Base-by-base conservation (phyloP, 495 filamentous ascomycete species). In the Penicillium crystallinum region DNA sequence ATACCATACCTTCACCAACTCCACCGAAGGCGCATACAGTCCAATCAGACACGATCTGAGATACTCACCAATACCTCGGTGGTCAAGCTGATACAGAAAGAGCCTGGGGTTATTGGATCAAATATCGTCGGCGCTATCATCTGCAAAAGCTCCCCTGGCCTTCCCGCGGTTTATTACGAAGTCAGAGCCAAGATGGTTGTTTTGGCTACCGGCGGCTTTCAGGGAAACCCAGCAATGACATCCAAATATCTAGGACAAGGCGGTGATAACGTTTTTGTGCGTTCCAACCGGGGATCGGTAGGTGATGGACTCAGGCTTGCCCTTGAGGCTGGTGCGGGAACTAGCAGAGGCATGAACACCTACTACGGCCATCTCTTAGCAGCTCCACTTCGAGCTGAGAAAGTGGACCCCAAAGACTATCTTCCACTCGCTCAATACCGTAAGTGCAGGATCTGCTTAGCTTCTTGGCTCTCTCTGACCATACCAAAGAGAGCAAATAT, bases 301-400 rank as follows among this genome's bases (percentile, higher is more conserved):
- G 62, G 62, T 0, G 62, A 62, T 47, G 62, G 62, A 6, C 54
- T 65, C 0, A 54, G 18, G 17, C 33, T 65, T 23, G 62, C 59
- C 5, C 19, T 50, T 3, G 34, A 29, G 23, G 54, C 36, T 23
- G 62, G 62, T 25, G 62, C 59, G 11, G 62, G 51, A 18, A 54
- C 59, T 4, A 65, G 56, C 15, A 48, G 54, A 7, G 62, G 62
- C 5, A 57, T 65, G 56, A 56, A 60, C 25, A 65, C 52, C 1
- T 65, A 53, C 46, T 65, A 65, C 45, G 62, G 62, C 18, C 62
- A 62, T 38, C 46, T 65, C 0, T 18, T 65, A 33, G 59, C 59
- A 11, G 62, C 59, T 0, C 62, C 59, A 25, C 34, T 65, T 8
- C 40, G 52, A 8, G 33, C 54, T 6, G 54, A 62, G 21, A 45